Percentiles rank a stretch among this genome's conserved stretches.
Evolutionary conservation across 2,329 filamentous ascomycete species (phyloP).

Genomic region (Fusarium equiseti): DNA sequence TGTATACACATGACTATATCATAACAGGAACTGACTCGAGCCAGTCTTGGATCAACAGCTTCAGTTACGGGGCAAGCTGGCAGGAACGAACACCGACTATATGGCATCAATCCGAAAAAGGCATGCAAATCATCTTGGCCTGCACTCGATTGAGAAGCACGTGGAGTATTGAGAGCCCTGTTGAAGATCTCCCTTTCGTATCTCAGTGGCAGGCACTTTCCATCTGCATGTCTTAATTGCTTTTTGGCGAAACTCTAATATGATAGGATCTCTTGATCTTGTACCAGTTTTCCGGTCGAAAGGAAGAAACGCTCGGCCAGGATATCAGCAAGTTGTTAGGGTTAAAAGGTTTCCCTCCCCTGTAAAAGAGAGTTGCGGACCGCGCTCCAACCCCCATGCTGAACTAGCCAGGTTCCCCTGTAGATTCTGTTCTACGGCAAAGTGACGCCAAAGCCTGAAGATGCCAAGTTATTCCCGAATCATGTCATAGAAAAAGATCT

Average conservation of each 20-base stretch:
- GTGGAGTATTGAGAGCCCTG: background rate
- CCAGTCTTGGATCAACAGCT: background rate
- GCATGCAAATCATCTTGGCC: constrained; percentile 1
- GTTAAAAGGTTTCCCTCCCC: background rate
- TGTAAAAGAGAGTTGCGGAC: background rate
- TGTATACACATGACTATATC: background rate
- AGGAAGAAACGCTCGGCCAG: background rate
- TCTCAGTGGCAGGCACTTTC: background rate
- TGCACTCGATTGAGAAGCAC: background rate
- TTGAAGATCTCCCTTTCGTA: background rate
- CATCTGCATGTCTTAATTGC: background rate
- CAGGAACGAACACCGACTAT: background rate
- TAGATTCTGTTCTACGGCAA: background rate
- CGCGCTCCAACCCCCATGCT: background rate
- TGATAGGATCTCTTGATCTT: background rate
- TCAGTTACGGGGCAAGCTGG: background rate
- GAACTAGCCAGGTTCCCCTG: background rate
- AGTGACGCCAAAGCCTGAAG: background rate
- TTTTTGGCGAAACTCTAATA: background rate
- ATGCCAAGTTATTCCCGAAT: constrained; percentile 6
- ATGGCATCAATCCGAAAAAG: background rate
- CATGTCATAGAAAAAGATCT: background rate
- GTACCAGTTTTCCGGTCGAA: background rate
- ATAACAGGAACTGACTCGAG: background rate
- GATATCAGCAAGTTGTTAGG: background rate